Percentiles rank a stretch among this genome's conserved stretches.
phyloP scores from a whole-genome alignment of 495 filamentous ascomycete genomes.

The Usnea hakonensis region DNA sequence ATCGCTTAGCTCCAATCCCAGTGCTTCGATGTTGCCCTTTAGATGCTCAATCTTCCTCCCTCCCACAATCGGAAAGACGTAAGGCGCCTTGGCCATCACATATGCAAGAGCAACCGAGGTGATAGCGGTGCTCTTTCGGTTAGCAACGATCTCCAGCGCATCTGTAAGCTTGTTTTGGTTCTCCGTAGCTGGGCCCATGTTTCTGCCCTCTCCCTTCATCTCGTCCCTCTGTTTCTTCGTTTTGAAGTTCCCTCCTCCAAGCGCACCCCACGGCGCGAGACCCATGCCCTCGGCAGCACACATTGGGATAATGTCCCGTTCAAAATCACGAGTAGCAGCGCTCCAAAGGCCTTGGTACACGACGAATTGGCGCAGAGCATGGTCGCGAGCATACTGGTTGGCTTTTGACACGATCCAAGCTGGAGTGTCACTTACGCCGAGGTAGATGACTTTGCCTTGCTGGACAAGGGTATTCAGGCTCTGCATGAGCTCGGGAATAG shows the following conservation, averaged over 20 bases:
- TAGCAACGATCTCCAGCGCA: constrained; percentile 52
- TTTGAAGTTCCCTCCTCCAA: constrained; percentile 60
- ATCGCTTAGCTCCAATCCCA: constrained; percentile 46
- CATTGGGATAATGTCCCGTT: constrained; percentile 67
- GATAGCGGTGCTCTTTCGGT: constrained; percentile 40
- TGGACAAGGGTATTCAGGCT: constrained; percentile 51
- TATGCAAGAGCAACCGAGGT: constrained; percentile 56
- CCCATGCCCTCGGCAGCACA: constrained; percentile 59
- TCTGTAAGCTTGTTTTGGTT: constrained; percentile 45
- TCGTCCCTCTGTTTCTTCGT: constrained; percentile 30
- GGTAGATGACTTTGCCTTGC: constrained; percentile 60
- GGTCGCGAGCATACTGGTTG: constrained; percentile 58
- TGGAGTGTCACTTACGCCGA: constrained; percentile 60
- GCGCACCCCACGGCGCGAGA: constrained; percentile 53
- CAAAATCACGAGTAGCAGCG: constrained; percentile 55
- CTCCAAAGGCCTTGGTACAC: constrained; percentile 63
- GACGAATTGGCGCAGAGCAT: constrained; percentile 55
- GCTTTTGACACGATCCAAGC: constrained; percentile 64
- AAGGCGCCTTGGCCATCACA: constrained; percentile 65
- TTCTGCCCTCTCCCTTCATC: constrained; percentile 24
- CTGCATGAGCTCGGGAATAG: constrained; percentile 65
- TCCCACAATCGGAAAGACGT: constrained; percentile 69
- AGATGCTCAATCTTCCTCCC: constrained; percentile 58
- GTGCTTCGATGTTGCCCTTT: constrained; percentile 59
- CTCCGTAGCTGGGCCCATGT: constrained; percentile 27